Evolutionary conservation across 495 filamentous ascomycete genomes (phyloP).

Genomic region (Tetracladium marchalianum): DNA sequence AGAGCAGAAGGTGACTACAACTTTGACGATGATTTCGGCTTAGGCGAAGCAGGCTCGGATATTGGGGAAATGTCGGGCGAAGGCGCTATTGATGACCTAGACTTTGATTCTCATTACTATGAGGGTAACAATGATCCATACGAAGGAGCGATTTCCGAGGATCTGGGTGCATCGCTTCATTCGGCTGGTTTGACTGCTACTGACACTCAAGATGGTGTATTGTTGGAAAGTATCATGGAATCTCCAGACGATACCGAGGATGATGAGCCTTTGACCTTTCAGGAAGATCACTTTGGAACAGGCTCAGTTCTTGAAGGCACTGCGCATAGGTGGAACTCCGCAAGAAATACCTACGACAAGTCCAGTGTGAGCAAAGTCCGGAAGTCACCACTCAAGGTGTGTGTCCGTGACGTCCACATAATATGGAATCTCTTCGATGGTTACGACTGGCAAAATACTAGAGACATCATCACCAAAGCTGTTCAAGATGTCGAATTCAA

Average conservation of each 20-base stretch:
- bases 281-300: constrained; percentile 71
- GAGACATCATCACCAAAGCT: constrained; percentile 76
- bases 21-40: constrained; percentile 44
- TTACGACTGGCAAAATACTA: constrained; percentile 87
- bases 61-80: constrained; percentile 4
- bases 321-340: constrained; percentile 70
- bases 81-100: constrained; percentile 11
- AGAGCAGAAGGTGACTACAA: constrained; percentile 44
- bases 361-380: constrained; percentile 51
- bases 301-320: constrained; percentile 51
- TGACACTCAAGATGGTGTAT: constrained; percentile 45
- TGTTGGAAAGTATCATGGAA: constrained; percentile 55
- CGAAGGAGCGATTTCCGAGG: constrained; percentile 27
- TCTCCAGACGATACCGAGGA: constrained; percentile 34
- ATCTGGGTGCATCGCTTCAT: constrained; percentile 30
- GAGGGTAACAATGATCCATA: constrained; percentile 10
- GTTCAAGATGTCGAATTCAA: constrained; percentile 77
- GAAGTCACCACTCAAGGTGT: constrained; percentile 63
- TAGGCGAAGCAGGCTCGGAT: constrained; percentile 1
- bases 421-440: constrained; percentile 99
- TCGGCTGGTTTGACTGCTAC: constrained; percentile 23
- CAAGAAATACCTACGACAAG: constrained; percentile 59
- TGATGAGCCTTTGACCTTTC: constrained; percentile 46
- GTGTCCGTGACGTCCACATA: constrained; percentile 76
- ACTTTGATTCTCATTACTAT: constrained; percentile 19